A percentile compares a stretch with the other conserved stretches of the same genome.
Evolutionary conservation across 495 filamentous ascomycete species (phyloP).

Genomic region (Lepidopterella palustris): DNA sequence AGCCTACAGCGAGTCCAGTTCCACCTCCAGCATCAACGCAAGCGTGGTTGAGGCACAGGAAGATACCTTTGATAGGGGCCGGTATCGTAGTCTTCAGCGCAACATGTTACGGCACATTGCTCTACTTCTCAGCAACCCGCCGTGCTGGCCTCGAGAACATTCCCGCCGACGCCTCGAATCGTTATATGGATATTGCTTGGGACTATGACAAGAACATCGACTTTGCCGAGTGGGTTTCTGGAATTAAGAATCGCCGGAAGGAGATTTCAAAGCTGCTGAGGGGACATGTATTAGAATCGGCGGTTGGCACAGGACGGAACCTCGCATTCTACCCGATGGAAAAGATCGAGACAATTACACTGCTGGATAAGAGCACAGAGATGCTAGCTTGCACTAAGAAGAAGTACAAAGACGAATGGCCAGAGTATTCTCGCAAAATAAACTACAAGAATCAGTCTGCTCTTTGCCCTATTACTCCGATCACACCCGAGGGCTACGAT

Average conservation of each 20-base stretch:
- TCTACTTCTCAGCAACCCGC: conserved; percentile 24
- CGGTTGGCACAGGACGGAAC: conserved; percentile 88
- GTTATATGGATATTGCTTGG: conserved; percentile 33
- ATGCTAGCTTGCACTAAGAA: conserved; percentile 57
- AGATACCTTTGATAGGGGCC: conserved; percentile 11
- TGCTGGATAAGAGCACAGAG: conserved; percentile 56
- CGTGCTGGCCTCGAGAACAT: conserved; percentile 14
- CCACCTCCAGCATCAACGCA: neutral
- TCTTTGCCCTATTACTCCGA: conserved; percentile 31
- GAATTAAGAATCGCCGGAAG: conserved; percentile 21
- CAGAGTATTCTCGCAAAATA: conserved; percentile 40
- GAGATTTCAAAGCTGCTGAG: conserved; percentile 36
- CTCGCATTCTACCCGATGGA: conserved; percentile 59
- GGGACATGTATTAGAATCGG: conserved; percentile 83
- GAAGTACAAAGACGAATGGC: conserved; percentile 51
- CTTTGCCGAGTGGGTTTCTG: conserved; percentile 29
- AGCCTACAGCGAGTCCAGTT: neutral
- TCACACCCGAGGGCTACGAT: conserved; percentile 52
- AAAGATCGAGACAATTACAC: conserved; percentile 46
- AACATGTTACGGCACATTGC: conserved; percentile 25
- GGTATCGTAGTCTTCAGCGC: conserved; percentile 20
- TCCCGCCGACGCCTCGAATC: conserved; percentile 28
- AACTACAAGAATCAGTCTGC: conserved; percentile 41
- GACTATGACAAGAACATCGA: conserved; percentile 35
- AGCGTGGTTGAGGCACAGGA: conserved; percentile 11